Base-by-base conservation (phyloP, 805 yeast genomes). In the Candida yuanshanica region DNA sequence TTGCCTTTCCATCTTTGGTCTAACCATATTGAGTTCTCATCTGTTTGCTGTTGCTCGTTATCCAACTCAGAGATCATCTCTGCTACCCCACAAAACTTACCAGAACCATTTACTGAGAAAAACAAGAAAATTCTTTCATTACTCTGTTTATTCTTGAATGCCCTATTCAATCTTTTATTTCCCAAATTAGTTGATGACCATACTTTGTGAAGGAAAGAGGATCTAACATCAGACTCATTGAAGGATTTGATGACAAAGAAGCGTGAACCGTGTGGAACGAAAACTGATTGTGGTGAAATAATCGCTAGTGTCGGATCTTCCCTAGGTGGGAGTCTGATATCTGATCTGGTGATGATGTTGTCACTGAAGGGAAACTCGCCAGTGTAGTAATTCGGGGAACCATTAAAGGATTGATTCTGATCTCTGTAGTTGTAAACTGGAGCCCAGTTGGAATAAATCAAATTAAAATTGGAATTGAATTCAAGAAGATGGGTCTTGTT, bases 171-270 rank as follows among this genome's bases (percentile, higher is more conserved):
- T 38, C 81, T 60, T 44, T 65, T 69, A 48, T 77, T 78, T 0
- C 83, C 84, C 38, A 70, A 60, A 23, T 67, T 73, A 0, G 83
- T 78, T 1, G 83, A 76, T 0, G 82, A 68, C 84, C 85, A 79
- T 20, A 77, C 65, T 10, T 67, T 65, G 45, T 76, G 65, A 35
- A 59, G 46, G 44, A 69, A 71, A 3, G 82, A 73, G 8, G 77
- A 66, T 39, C 61, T 63, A 11, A 79, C 71, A 49, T 79, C 79
- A 13, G 61, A 56, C 20, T 70, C 60, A 36, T 64, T 70, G 52
- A 63, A 71, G 0, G 83, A 77, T 51, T 79, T 79, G 43, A 79
- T 77, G 17, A 79, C 75, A 49, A 76, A 79, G 48, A 65, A 65
- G 26, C 55, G 55, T 4, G 70, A 63, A 7, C 52, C 55, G 2